Percentiles rank a stretch among this genome's conserved stretches.
Evolutionary conservation across 129 eudicot species (phyloP).

Genomic region (Rutidosis leptorrhynchoides): DNA sequence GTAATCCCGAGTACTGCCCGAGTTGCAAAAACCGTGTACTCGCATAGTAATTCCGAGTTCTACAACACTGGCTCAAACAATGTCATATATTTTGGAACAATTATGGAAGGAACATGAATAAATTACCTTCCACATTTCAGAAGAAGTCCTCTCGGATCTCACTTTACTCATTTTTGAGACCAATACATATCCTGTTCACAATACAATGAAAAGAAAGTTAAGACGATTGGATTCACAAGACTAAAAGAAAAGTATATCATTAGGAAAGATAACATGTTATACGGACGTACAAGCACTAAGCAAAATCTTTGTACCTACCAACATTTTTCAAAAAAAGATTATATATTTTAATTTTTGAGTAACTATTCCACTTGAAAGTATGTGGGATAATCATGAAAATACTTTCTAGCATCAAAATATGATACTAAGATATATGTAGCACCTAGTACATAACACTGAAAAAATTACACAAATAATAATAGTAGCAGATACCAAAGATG

Average conservation of each 20-base stretch:
- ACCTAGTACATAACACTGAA: not conserved
- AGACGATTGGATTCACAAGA: not conserved
- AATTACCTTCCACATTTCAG: constrained; percentile 89
- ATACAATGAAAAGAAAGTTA: constrained; percentile 1
- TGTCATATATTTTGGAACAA: constrained; percentile 11
- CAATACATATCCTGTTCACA: constrained; percentile 55
- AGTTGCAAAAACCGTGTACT: no score
- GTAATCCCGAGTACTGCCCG: no score
- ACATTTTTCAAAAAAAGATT: not conserved
- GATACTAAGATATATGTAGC: constrained; percentile 5
- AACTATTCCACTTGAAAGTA: not conserved
- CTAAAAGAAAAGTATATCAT: not conserved
- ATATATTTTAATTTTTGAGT: not conserved
- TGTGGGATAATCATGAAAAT: not conserved
- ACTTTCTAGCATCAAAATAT: not conserved
- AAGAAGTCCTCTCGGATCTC: constrained; percentile 79
- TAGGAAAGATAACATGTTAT: constrained; percentile 6
- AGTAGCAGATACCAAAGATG: constrained; percentile 30
- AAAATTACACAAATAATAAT: constrained; percentile 2
- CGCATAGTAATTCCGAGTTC: no score
- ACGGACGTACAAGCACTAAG: constrained; percentile 15
- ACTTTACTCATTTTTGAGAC: constrained; percentile 90
- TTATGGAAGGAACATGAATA: not conserved
- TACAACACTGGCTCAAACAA: constrained; percentile 15
- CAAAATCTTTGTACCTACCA: not conserved